Evolutionary conservation across 768 basidiomycete species (phyloP).

Genomic region (Hypsizygus marmoreus): DNA sequence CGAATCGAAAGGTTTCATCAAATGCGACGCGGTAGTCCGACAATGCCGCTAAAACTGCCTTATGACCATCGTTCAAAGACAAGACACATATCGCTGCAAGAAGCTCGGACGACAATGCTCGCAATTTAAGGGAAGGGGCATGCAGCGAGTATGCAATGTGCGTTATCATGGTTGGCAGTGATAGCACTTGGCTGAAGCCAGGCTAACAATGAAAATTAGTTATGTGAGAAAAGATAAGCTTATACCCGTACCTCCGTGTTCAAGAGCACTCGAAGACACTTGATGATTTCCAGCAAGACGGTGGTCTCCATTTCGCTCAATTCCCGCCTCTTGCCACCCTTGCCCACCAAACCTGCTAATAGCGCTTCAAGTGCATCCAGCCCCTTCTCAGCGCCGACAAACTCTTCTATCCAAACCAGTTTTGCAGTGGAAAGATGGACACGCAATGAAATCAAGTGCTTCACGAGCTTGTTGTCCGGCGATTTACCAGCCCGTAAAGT

Average conservation of each 20-base stretch:
- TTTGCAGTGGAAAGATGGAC: slow-evolving; percentile 86
- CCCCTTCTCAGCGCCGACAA: slow-evolving; percentile 67
- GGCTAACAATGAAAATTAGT: slow-evolving; percentile 41
- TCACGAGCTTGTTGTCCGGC: slow-evolving; percentile 63
- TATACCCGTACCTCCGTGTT: slow-evolving; percentile 74
- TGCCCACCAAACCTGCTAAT: slow-evolving; percentile 64
- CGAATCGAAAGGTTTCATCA: slow-evolving; percentile 79
- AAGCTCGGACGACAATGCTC: slow-evolving; percentile 71
- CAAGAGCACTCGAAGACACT: slow-evolving; percentile 78
- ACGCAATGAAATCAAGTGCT: slow-evolving; percentile 79
- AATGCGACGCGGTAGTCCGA: slow-evolving; percentile 77
- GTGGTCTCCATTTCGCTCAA: slow-evolving; percentile 66
- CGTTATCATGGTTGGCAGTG: slow-evolving; percentile 64
- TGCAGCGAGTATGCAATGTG: slow-evolving; percentile 75
- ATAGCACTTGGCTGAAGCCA: slow-evolving; percentile 70
- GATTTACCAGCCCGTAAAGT: slow-evolving; percentile 56
- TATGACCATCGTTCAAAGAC: slow-evolving; percentile 69
- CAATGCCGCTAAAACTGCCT: slow-evolving; percentile 71
- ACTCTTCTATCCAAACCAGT: slow-evolving; percentile 76
- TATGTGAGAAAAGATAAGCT: neutral
- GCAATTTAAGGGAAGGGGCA: slow-evolving; percentile 64
- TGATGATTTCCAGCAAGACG: slow-evolving; percentile 72
- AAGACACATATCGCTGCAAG: slow-evolving; percentile 84
- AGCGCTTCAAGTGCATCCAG: slow-evolving; percentile 61
- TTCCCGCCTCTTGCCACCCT: slow-evolving; percentile 61